Percentiles rank a stretch among this genome's conserved stretches.
Conservation (phyloP, 148 eudicot species). For the Mesembryanthemum crystallinum region DNA sequence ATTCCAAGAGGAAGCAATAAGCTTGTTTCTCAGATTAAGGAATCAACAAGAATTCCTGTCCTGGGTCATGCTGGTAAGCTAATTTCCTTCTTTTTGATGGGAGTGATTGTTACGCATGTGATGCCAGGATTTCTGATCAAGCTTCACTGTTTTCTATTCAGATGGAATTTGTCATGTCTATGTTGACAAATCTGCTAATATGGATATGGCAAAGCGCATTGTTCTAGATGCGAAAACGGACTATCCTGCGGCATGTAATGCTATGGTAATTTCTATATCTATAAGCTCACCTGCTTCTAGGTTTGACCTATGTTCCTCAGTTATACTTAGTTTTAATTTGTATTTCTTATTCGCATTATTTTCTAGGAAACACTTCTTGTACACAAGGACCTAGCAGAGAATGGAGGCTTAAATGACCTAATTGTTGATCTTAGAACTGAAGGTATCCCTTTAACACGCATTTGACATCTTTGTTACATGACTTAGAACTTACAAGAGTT, state of each 20-base stretch:
- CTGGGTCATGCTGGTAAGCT: slow-evolving; percentile 87
- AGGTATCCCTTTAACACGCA: slow-evolving; percentile 37
- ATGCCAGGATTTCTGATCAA: slow-evolving; percentile 15
- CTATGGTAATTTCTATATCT: slow-evolving; percentile 57
- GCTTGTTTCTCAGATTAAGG: slow-evolving; percentile 92
- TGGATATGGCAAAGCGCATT: slow-evolving; percentile 78
- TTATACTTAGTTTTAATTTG: not conserved
- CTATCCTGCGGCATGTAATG: slow-evolving; percentile 98
- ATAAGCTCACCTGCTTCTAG: slow-evolving; percentile 1
- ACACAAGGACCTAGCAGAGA: slow-evolving; percentile 66
- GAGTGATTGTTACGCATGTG: not conserved
- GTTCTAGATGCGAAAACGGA: slow-evolving; percentile 84
- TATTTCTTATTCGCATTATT: not conserved
- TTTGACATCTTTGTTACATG: not conserved
- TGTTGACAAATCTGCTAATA: slow-evolving; percentile 83
- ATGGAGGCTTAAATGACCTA: slow-evolving; percentile 53
- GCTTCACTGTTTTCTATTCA: slow-evolving; percentile 29
- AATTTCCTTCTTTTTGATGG: not conserved
- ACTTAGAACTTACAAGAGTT: slow-evolving; percentile 1
- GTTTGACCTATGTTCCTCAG: not conserved
- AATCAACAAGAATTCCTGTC: slow-evolving; percentile 94
- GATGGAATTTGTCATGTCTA: slow-evolving; percentile 98
- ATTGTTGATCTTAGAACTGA: slow-evolving; percentile 60
- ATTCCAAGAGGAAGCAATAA: slow-evolving; percentile 99
- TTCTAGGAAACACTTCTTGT: slow-evolving; percentile 91